Evolutionary conservation across 164 flowering plant species (phyloP).

Genomic region (Santalum album): DNA sequence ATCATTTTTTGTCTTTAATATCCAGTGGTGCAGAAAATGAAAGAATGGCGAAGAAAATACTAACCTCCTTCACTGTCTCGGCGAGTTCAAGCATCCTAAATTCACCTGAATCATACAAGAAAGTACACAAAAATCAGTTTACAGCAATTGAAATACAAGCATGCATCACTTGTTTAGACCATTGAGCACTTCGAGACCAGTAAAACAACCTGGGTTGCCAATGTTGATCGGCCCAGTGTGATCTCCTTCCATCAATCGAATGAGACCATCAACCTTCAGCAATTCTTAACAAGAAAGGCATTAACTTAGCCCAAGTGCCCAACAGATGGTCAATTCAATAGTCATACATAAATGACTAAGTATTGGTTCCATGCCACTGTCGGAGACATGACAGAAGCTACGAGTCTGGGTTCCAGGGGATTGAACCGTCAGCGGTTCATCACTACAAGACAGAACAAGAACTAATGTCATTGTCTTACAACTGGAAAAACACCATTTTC

Average conservation of each 20-base stretch:
- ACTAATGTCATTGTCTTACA: too few species aligned
- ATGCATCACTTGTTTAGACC: too few species aligned
- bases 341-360: background rate
- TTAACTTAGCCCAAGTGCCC: background rate
- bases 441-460: too few species aligned
- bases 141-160: too few species aligned
- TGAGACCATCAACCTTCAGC: conserved; percentile 77
- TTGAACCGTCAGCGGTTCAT: conserved; percentile 65
- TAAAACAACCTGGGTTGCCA: conserved; percentile 65
- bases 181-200: background rate
- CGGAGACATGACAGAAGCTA: conserved; percentile 78
- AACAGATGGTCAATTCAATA: too few species aligned
- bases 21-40: too few species aligned
- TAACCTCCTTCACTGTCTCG: conserved; percentile 74
- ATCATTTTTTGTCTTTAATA: too few species aligned
- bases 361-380: conserved; percentile 44
- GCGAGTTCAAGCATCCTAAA: conserved; percentile 92
- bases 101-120: conserved; percentile 42
- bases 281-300: background rate
- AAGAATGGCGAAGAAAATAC: too few species aligned
- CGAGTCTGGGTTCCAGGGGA: conserved; percentile 72
- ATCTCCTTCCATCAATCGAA: conserved; percentile 77
- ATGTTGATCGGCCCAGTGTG: conserved; percentile 74
- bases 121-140: background rate
- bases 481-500: too few species aligned